A percentile compares a stretch with the other conserved stretches of the same genome.
Conservation (phyloP, 805 yeast species). For the Kazachstania taianensis region DNA sequence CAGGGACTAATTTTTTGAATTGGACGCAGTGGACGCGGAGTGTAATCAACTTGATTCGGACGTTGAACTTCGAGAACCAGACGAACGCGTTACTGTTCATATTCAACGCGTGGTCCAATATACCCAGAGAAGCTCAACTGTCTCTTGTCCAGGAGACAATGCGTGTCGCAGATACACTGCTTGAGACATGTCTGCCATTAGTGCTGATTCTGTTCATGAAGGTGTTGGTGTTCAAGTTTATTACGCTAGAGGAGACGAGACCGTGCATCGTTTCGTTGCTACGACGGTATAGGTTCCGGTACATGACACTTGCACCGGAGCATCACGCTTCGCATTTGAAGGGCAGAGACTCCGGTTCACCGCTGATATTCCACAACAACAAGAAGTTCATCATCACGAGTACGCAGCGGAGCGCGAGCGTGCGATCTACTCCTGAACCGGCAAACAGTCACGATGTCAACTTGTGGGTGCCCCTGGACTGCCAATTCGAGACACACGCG, state of each 20-base stretch:
- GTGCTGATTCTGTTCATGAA: neutral
- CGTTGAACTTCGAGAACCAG: conserved; percentile 20
- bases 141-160: neutral
- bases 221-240: conserved; percentile 1
- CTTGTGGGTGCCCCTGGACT: conserved; percentile 5
- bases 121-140: conserved; percentile 11
- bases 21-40: conserved; percentile 25
- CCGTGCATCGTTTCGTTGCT: neutral
- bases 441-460: neutral
- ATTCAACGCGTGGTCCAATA: conserved; percentile 23
- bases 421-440: too few relatives aligned
- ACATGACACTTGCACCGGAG: neutral
- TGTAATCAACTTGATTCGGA: conserved; percentile 17
- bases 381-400: conserved; percentile 16
- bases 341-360: neutral
- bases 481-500: conserved; percentile 1
- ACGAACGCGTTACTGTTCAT: conserved; percentile 16
- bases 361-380: conserved; percentile 18
- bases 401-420: neutral
- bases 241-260: neutral
- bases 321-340: neutral
- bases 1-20: conserved; percentile 9
- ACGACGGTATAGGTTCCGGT: neutral
- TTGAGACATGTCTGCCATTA: neutral
- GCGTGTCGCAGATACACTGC: neutral